A percentile compares a stretch with the other conserved stretches of the same genome.
phyloP scores from a whole-genome alignment of 2,329 filamentous ascomycete genomes.

The Phialocephala sp. region DNA sequence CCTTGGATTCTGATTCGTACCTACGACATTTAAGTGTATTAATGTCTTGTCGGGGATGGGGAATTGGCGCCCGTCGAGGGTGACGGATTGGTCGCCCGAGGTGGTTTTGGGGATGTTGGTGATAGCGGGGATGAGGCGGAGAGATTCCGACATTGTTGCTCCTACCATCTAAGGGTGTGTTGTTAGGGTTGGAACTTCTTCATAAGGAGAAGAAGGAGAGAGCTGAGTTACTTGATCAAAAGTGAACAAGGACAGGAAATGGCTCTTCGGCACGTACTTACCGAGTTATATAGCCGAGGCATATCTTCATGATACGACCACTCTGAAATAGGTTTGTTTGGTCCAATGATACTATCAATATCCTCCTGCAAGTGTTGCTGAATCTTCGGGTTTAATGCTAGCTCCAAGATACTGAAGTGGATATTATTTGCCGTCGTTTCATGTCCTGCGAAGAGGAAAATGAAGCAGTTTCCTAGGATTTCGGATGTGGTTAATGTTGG shows the following conservation, averaged over 20 bases:
- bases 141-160: conserved; percentile 53
- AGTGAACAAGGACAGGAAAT: not conserved
- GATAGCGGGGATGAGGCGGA: conserved; percentile 59
- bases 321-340: conserved; percentile 20
- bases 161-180: conserved; percentile 29
- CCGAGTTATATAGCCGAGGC: conserved; percentile 35
- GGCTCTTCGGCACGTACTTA: not conserved
- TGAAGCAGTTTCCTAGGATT: conserved; percentile 42
- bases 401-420: conserved; percentile 39
- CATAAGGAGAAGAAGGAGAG: not conserved
- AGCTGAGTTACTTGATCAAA: not conserved
- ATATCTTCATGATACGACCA: conserved; percentile 36
- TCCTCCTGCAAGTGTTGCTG: conserved; percentile 37
- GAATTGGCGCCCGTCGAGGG: conserved; percentile 27
- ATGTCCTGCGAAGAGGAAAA: conserved; percentile 44
- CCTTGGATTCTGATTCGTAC: conserved; percentile 58
- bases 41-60: conserved; percentile 41
- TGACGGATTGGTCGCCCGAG: conserved; percentile 25
- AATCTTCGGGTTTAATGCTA: conserved; percentile 33
- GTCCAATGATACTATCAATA: conserved; percentile 39
- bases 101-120: conserved; percentile 59
- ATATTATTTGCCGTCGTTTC: conserved; percentile 44
- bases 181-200: not conserved
- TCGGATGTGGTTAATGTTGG: conserved; percentile 37
- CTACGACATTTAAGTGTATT: conserved; percentile 52